Conservation (phyloP, 805 yeast genomes). For the Metschnikowia kofuensis region DNA sequence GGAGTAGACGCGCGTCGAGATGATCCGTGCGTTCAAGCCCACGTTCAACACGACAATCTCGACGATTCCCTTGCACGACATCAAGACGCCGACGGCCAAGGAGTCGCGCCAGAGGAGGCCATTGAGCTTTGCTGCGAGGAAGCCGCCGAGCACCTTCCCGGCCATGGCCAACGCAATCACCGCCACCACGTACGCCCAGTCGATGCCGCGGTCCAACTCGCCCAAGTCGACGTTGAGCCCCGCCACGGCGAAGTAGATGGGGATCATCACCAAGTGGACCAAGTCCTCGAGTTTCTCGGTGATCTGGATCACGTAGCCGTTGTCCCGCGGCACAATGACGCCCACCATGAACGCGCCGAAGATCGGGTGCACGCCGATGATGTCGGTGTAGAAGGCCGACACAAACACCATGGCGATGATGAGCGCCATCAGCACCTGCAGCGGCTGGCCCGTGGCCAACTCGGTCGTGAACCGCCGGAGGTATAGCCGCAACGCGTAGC, state of each 20-base stretch:
- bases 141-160: conserved; percentile 68
- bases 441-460: conserved; percentile 56
- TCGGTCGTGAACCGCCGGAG: conserved; percentile 50
- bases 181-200: conserved; percentile 77
- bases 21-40: conserved; percentile 70
- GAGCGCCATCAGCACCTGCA: conserved; percentile 56
- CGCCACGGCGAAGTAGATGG: conserved; percentile 76
- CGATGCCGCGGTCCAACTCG: conserved; percentile 57
- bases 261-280: conserved; percentile 67
- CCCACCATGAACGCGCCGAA: conserved; percentile 85
- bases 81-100: conserved; percentile 69
- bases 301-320: conserved; percentile 64
- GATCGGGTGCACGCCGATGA: conserved; percentile 82
- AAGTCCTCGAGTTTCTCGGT: conserved; percentile 77
- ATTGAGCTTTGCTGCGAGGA: conserved; percentile 56
- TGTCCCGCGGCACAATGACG: conserved; percentile 70
- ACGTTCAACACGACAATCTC: conserved; percentile 76
- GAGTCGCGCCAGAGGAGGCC: conserved; percentile 74
- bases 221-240: conserved; percentile 73
- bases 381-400: conserved; percentile 77
- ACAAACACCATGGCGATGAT: conserved; percentile 55
- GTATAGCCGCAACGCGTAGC: conserved; percentile 44
- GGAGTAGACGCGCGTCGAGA: conserved; percentile 61
- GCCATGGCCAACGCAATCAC: conserved; percentile 63
- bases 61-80: conserved; percentile 89